Conservation (phyloP, 73 alveolate species). For the Diophrys appendiculata region DNA sequence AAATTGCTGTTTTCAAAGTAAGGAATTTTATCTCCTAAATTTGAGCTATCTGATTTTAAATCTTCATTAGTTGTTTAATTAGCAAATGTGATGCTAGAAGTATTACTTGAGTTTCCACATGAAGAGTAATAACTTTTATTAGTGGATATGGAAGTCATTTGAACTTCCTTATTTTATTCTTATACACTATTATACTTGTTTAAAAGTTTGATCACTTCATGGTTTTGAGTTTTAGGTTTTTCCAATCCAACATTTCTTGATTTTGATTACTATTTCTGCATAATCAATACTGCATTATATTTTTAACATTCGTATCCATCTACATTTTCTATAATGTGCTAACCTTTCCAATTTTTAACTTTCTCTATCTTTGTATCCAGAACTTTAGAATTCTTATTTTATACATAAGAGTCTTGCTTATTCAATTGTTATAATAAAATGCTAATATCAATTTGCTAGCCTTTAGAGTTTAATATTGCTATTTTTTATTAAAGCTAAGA, state of each 20-base stretch:
- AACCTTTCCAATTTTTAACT: neutral
- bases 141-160: neutral
- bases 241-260: no score
- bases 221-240: no score
- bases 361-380: neutral
- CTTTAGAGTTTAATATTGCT: neutral
- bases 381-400: no score
- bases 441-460: neutral
- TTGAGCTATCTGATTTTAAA: no score
- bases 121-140: neutral
- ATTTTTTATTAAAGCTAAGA: neutral
- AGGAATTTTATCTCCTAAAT: no score
- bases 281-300: neutral
- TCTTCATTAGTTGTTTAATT: neutral
- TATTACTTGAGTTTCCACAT: neutral
- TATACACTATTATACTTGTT: no score
- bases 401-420: no score
- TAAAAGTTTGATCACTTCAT: no score
- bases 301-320: neutral
- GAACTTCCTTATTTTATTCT: no score
- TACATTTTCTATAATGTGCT: neutral
- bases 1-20: no score
- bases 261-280: no score
- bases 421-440: no score
- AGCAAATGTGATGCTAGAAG: neutral